Base-by-base conservation (phyloP, 169 alveolate species). In the Plasmodium yoelii region DNA sequence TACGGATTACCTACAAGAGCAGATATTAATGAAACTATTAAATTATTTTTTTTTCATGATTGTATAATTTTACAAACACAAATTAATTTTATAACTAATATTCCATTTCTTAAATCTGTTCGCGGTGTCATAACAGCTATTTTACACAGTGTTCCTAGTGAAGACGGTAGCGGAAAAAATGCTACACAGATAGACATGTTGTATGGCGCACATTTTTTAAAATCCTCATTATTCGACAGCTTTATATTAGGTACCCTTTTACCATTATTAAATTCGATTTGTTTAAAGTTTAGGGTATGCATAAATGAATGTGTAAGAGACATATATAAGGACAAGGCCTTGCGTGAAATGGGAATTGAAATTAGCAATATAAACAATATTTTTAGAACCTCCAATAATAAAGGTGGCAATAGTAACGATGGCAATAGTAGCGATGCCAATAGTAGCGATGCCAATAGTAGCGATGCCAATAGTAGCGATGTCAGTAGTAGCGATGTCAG, bases 1-100 rank as follows among this genome's bases (percentile, higher is more conserved):
- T 22, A 47, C 12, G 88, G 75, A 5, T 34, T 75, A 22, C 88
- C 88, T n/a, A 5, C 46, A 44, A 65, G 88, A 63, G 61, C 88
- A 4, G 55, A 75, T 55, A 74, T 63, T 12, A 61, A 75, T 12
- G 88, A 75, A 47, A 47, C 13, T 26, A 2, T 75, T 8, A 61
- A 10, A 15, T 75, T 75, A 61, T 75, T 47, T 19, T 75, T 75
- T 63, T 65, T 75, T 12, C 13, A 75, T 9, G 63, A 63, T 75
- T 18, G 18, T 19, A 75, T 75, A 24, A 2, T 42, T 39, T 47
- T 75, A 15, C 88, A 75, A 39, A 75, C 61, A 49, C 13, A 12
- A 13, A 18, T 61, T 26, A 34, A 13, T 2, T 53, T 75, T n/a
- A 19, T 63, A 44, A 24, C 49, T 44, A 75, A 10, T 8, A 19